Evolutionary conservation across 2,329 filamentous ascomycete species (phyloP), one percentile per base, ranked within the genome.

Genomic region (Fusarium nelsonii): DNA sequence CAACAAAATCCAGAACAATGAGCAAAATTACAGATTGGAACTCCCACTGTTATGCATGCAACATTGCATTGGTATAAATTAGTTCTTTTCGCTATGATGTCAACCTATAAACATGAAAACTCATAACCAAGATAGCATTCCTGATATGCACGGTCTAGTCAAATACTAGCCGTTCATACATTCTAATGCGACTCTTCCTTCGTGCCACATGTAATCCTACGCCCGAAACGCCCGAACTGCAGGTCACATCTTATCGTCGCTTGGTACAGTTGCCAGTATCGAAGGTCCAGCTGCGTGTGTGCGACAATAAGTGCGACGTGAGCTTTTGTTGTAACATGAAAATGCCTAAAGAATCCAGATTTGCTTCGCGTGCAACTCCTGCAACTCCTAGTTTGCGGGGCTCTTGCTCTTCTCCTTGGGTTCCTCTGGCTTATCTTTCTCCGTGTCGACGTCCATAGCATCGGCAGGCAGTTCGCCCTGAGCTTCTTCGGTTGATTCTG

Each of bases 401-500:
- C 73, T 75, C 49, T 75, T 75, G 53, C 72, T 75, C 63, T 58
- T 69, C 65, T 73, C 71, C 54, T 74, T 74, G n/a, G 67, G 56
- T 48, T 73, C 70, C 34, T 69, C 69, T 16, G 68, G 58, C 53
- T 71, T 68, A 15, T 72, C 72, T 61, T 76, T 79, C 12, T 79
- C 76, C 23, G 73, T 72, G 23, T 79, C 78, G 30, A 78, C 70
- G n/a, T 79, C 78, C 77, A 79, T 79, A 30, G 74, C 73, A 36
- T 80, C 78, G 23, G 52, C 48, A 20, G 67, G 54, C 39, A 73
- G 58, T 15, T 71, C 68, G 28, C 69, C 64, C 52, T 72, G 70
- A 23, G 65, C 33, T 30, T 73, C 68, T 23, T 71, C 62, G 2
- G 59, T 33, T 32, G 34, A 39, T 30, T 65, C 56, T 11, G 58